These are phyloP conservation scores for Datisca glomerata DNA, from an alignment of 306 rosid species.

Conservation along the genomic window DNA sequence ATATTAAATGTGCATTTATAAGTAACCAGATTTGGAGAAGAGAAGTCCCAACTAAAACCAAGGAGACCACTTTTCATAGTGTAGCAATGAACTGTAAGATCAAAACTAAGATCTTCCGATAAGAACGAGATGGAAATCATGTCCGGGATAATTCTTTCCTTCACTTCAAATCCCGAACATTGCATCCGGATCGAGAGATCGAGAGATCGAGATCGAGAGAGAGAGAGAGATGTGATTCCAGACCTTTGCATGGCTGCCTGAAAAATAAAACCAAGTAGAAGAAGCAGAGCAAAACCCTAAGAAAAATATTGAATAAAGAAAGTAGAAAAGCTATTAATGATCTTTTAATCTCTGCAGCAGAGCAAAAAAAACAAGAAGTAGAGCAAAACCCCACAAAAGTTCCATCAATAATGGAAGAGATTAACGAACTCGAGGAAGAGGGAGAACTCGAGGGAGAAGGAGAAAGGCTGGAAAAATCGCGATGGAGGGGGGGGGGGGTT, in stretches of 20 bases:
- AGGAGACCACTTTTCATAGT: conserved; percentile 8
- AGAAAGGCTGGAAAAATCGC: no score
- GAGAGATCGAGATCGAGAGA: no score
- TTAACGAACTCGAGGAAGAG: no score
- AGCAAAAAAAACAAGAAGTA: neutral
- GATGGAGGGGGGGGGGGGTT: no score
- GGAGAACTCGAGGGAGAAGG: no score
- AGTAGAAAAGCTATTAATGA: conserved; percentile 13
- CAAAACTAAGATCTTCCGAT: conserved; percentile 5
- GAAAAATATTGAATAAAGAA: conserved; percentile 14
- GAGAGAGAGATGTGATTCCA: no score
- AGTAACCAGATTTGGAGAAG: conserved; percentile 8
- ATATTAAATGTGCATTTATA: conserved; percentile 5
- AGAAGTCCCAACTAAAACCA: conserved; percentile 14
- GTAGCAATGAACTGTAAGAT: conserved; percentile 10
- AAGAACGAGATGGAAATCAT: conserved; percentile 3
- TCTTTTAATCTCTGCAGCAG: conserved; percentile 3
- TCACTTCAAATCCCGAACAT: neutral
- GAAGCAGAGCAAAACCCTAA: no score
- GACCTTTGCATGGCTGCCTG: no score
- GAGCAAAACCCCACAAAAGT: conserved; percentile 4
- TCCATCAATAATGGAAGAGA: conserved; percentile 38
- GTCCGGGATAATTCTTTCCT: conserved; percentile 7
- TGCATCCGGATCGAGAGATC: no score
- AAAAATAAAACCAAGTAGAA: no score